Evolutionary conservation across 345 rosid genomes (phyloP).

Genomic region (Arabis hirsuta): DNA sequence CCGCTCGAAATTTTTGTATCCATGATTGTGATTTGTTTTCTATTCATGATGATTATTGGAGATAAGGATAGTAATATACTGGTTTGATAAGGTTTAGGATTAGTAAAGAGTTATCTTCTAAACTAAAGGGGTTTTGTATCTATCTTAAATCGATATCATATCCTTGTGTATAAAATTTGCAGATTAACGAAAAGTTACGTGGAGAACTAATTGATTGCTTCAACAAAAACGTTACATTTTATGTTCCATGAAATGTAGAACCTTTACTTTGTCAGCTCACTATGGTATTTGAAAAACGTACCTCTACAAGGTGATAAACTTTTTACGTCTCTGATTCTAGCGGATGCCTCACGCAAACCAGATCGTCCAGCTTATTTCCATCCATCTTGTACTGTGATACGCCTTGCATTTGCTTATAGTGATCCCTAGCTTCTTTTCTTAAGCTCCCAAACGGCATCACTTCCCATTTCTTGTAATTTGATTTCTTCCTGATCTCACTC

Average conservation of each 20-base stretch:
- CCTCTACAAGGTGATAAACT: slow-evolving; percentile 17
- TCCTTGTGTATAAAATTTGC: neutral
- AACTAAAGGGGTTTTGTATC: too few relatives aligned
- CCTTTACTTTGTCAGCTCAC: slow-evolving; percentile 18
- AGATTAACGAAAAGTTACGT: slow-evolving; percentile 9
- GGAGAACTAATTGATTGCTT: slow-evolving; percentile 24
- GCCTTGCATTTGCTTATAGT: slow-evolving; percentile 73
- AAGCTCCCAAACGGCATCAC: slow-evolving; percentile 73
- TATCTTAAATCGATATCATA: too few relatives aligned
- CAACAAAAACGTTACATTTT: slow-evolving; percentile 26
- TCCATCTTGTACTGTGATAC: slow-evolving; percentile 95
- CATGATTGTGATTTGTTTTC: too few relatives aligned
- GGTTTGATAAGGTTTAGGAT: too few relatives aligned
- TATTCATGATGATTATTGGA: too few relatives aligned
- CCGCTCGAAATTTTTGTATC: too few relatives aligned
- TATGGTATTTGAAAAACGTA: slow-evolving; percentile 1
- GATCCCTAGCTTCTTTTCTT: slow-evolving; percentile 87
- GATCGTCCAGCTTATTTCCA: slow-evolving; percentile 92
- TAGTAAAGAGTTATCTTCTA: too few relatives aligned
- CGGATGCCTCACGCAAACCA: slow-evolving; percentile 80
- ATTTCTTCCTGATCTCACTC: slow-evolving; percentile 69
- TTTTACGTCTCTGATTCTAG: slow-evolving; percentile 41
- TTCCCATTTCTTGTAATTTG: slow-evolving; percentile 94
- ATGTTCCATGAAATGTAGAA: neutral
- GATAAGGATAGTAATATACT: too few relatives aligned